Evolutionary conservation across 257 asterid species (phyloP).

Genomic region (Oldenlandia corymbosa): DNA sequence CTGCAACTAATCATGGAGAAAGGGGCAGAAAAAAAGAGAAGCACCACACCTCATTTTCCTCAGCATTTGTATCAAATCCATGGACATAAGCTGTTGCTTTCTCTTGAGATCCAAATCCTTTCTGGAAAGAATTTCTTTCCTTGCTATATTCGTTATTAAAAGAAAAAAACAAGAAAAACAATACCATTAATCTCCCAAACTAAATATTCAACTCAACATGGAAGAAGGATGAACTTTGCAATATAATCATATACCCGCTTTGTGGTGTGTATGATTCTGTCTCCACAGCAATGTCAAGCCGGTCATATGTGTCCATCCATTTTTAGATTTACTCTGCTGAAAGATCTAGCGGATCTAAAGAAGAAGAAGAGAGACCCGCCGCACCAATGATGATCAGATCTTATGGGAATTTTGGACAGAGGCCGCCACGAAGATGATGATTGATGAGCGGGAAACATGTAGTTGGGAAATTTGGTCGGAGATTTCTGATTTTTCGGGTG

Average conservation of each 20-base stretch:
- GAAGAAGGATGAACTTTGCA: neutral
- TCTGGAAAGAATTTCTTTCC: constrained; percentile 43
- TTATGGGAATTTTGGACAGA: too few species aligned
- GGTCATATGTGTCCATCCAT: too few species aligned
- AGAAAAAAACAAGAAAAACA: neutral
- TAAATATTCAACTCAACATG: neutral
- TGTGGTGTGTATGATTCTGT: constrained; percentile 53
- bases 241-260: constrained; percentile 46
- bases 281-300: constrained; percentile 57
- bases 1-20: too few species aligned
- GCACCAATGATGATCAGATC: too few species aligned
- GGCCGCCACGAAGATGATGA: too few species aligned
- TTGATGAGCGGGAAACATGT: too few species aligned
- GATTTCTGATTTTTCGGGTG: too few species aligned
- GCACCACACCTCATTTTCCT: constrained; percentile 47
- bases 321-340: too few species aligned
- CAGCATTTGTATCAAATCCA: constrained; percentile 48
- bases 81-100: constrained; percentile 53
- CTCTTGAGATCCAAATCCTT: constrained; percentile 33
- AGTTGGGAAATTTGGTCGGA: too few species aligned
- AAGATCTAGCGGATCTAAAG: too few species aligned
- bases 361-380: too few species aligned
- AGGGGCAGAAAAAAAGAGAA: neutral
- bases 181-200: neutral
- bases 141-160: constrained; percentile 28